Base-by-base conservation (phyloP, 805 yeast genomes). In the Wickerhamia fluorescens region DNA sequence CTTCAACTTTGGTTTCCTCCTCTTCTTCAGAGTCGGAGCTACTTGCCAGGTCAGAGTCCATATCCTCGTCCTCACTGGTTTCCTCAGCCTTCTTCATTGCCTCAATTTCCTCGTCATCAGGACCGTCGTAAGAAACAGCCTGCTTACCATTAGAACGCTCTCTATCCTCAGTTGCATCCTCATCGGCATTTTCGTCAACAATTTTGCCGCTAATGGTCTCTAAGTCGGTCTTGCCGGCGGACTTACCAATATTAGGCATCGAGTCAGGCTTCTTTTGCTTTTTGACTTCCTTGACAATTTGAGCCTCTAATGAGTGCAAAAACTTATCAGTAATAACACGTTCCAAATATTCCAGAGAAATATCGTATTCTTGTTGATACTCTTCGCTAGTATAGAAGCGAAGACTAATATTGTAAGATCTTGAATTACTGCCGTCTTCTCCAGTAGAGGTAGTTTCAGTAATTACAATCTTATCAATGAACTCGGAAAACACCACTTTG, bases 31-130 rank as follows among this genome's bases (percentile, higher is more conserved):
- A 31, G 7, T 65, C 75, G 7, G 49, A 43, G 7, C 37, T 45
- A 6, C 45, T 32, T n/a, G 47, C 43, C 7, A 56, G 44, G 23
- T 38, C 45, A 8, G 36, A 31, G 15, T 30, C 38, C 5, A 50
- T 51, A 24, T 53, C 64, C 30, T 73, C 80, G 44, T 79, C 92
- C 39, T 76, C 86, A 34, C 78, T 76, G 23, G 88, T 75, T 44
- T 79, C 73, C 54, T 81, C 89, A 28, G 83, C 94, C 47, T 71
- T 71, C 58, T 78, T 78, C 88, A 85, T 83, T 29, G 84, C 83
- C 53, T 86, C 96, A 36, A 84, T 65, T 51, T 88, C 96, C 17
- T 86, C 97, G 38, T 88, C 96, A 58, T 88, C 97, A 19, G 96
- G 95, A 10, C 76, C 95, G 40, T 88, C 97, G 45, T 86, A 86